phyloP scores from a whole-genome alignment of 1,284 basidiomycete species.

The Schizophyllum amplum region DNA sequence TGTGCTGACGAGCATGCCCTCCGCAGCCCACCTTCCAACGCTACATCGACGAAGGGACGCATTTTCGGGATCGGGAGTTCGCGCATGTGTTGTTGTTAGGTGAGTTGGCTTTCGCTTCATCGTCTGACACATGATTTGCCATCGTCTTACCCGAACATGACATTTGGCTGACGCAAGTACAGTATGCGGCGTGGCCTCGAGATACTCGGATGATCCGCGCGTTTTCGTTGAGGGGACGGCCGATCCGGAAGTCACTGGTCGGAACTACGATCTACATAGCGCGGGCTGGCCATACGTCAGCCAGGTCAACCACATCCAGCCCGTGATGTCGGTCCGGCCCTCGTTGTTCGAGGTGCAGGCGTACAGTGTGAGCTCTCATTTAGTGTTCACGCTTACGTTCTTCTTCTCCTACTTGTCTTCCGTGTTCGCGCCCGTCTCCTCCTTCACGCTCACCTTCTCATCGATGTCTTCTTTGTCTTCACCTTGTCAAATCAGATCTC shows the following conservation, averaged over 20 bases:
- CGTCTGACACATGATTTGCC: too few species aligned
- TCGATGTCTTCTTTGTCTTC: neutral
- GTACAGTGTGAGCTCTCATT: slow-evolving; percentile 7
- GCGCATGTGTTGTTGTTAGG: neutral
- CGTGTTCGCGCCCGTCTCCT: too few species aligned
- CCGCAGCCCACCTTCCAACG: slow-evolving; percentile 12
- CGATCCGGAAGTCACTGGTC: too few species aligned
- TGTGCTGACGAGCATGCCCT: too few species aligned
- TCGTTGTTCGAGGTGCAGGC: slow-evolving; percentile 7
- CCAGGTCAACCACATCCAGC: slow-evolving; percentile 4
- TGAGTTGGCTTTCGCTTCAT: too few species aligned
- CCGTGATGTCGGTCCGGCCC: neutral
- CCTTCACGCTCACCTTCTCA: neutral
- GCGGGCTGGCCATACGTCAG: slow-evolving; percentile 5
- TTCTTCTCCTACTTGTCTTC: neutral
- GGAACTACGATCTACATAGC: slow-evolving; percentile 22
- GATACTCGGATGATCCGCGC: slow-evolving; percentile 51
- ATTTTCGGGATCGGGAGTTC: neutral
- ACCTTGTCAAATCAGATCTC: neutral
- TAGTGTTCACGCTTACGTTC: neutral
- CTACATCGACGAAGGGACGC: neutral
- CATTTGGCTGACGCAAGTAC: too few species aligned
- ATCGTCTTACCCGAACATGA: too few species aligned
- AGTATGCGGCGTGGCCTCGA: slow-evolving; percentile 55
- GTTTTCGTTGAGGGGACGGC: slow-evolving; percentile 37